phyloP scores from a whole-genome alignment of 2,329 filamentous ascomycete species.

The Triangularia verruculosa region DNA sequence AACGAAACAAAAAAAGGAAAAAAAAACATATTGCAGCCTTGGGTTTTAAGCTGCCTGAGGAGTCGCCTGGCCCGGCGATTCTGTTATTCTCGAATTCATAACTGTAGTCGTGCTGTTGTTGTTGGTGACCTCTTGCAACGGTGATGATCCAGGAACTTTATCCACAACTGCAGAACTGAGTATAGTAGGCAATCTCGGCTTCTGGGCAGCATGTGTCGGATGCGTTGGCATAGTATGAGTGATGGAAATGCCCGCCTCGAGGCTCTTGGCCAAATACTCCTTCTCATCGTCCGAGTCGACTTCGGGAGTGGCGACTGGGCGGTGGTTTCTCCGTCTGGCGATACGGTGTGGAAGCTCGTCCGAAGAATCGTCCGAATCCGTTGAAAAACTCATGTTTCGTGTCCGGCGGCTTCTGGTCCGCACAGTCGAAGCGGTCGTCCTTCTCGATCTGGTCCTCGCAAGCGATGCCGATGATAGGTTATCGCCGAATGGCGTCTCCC shows the following conservation, averaged over 20 bases:
- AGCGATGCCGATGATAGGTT: slow-evolving; percentile 23
- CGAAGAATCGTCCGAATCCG: slow-evolving; percentile 29
- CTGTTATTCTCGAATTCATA: background rate
- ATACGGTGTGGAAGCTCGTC: slow-evolving; percentile 19
- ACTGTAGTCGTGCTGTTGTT: slow-evolving; percentile 8
- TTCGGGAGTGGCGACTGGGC: slow-evolving; percentile 21
- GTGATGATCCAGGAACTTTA: slow-evolving; percentile 8
- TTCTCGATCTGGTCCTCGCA: slow-evolving; percentile 25
- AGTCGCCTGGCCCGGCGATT: background rate
- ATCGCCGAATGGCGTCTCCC: slow-evolving; percentile 35
- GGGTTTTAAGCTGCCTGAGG: background rate
- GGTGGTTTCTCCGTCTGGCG: slow-evolving; percentile 20
- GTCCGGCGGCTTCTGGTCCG: slow-evolving; percentile 30
- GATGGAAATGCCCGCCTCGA: slow-evolving; percentile 24
- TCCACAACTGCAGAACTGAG: slow-evolving; percentile 38
- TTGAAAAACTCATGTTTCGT: slow-evolving; percentile 27
- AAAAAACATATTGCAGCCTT: background rate
- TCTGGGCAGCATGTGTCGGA: slow-evolving; percentile 36
- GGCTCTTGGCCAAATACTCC: slow-evolving; percentile 24
- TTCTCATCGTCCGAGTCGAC: slow-evolving; percentile 34
- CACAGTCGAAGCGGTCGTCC: slow-evolving; percentile 25
- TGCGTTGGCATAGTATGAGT: slow-evolving; percentile 30
- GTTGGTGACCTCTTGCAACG: slow-evolving; percentile 13
- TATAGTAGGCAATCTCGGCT: slow-evolving; percentile 48
- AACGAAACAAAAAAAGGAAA: background rate